These are phyloP conservation scores for Backusella tuberculispora DNA, from an alignment of 192 early-diverging fungal genomes.

Conservation along the genomic window DNA sequence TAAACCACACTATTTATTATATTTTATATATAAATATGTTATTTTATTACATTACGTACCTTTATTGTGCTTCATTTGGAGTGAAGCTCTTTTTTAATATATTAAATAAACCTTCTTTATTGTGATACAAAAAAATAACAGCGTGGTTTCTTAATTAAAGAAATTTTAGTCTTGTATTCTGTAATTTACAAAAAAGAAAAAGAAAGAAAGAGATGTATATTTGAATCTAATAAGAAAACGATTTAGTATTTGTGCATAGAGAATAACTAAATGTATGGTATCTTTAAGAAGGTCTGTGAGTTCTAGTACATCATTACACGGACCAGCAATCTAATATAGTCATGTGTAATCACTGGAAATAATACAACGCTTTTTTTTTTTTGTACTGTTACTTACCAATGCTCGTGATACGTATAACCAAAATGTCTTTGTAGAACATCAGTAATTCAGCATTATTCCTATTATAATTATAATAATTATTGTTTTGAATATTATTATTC, in stretches of 20 bases:
- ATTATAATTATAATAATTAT: neutral
- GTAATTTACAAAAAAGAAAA: neutral
- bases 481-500: neutral
- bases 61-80: neutral
- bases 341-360: neutral
- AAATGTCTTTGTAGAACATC: neutral
- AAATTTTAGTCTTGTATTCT: slow-evolving; percentile 5
- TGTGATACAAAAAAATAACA: neutral
- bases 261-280: neutral
- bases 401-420: neutral
- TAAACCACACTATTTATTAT: neutral
- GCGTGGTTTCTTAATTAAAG: neutral
- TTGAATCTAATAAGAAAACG: neutral
- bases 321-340: neutral
- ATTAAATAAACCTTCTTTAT: neutral
- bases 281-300: neutral
- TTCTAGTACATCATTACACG: neutral
- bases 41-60: neutral
- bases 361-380: neutral
- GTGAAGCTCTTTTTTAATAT: neutral
- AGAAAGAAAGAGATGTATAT: neutral
- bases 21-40: too few species aligned
- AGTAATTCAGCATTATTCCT: neutral
- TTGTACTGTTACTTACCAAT: neutral
- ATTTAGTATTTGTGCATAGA: neutral